Percentiles rank a stretch among this genome's conserved stretches.
Evolutionary conservation across 1,139 yeast species (phyloP).

Genomic region (Geotrichum candidum): DNA sequence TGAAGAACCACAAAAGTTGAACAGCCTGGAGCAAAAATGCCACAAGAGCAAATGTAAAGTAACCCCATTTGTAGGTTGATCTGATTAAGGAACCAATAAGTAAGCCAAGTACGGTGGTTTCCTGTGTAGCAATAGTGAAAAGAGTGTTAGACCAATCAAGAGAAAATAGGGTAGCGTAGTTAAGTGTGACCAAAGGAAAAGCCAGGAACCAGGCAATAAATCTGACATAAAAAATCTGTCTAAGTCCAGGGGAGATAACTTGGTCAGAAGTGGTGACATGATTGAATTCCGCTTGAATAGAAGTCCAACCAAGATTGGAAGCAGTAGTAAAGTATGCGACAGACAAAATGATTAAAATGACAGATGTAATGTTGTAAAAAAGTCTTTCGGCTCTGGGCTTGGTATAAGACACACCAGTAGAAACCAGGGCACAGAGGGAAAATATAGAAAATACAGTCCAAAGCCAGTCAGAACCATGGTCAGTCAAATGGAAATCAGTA

Average conservation of each 20-base stretch:
- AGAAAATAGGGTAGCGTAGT: slow-evolving; percentile 44
- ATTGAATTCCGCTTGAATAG: slow-evolving; percentile 48
- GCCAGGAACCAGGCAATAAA: slow-evolving; percentile 64
- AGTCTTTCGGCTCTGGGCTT: slow-evolving; percentile 41
- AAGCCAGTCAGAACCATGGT: slow-evolving; percentile 62
- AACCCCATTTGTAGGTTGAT: slow-evolving; percentile 65
- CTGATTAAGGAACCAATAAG: slow-evolving; percentile 50
- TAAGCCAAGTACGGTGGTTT: slow-evolving; percentile 48
- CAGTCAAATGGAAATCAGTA: slow-evolving; percentile 48
- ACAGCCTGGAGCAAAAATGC: slow-evolving; percentile 26
- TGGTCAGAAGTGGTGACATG: slow-evolving; percentile 41
- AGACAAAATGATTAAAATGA: slow-evolving; percentile 45
- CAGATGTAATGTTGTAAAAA: slow-evolving; percentile 44
- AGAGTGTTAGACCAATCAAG: slow-evolving; percentile 38
- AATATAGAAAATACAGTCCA: slow-evolving; percentile 60
- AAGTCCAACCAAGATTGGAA: slow-evolving; percentile 61
- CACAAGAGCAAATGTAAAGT: slow-evolving; percentile 41
- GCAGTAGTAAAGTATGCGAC: slow-evolving; percentile 58
- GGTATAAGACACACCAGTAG: slow-evolving; percentile 36
- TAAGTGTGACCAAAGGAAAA: slow-evolving; percentile 49
- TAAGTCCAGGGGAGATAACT: slow-evolving; percentile 37
- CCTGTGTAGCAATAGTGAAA: slow-evolving; percentile 42
- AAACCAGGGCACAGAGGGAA: slow-evolving; percentile 44
- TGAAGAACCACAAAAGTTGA: slow-evolving; percentile 23
- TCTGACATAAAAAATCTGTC: slow-evolving; percentile 63